Evolutionary conservation across 2,329 filamentous ascomycete genomes (phyloP).

Genomic region (Cladophialophora bantiana): DNA sequence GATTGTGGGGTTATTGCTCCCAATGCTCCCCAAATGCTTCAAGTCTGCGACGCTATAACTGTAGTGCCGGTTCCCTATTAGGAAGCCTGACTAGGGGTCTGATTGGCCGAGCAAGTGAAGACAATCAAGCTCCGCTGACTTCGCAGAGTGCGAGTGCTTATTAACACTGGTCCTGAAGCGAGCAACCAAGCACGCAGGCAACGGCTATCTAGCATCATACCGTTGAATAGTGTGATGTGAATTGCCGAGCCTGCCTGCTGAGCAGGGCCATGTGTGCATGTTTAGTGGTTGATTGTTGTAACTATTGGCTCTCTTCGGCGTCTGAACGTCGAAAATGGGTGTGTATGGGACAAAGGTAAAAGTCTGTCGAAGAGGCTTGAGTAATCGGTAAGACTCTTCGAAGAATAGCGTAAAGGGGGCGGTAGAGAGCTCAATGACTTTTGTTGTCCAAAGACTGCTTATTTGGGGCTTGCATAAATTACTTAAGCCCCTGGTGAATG

Average conservation of each 20-base stretch:
- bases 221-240: background rate
- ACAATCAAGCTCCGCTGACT: background rate
- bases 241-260: background rate
- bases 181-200: background rate
- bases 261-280: background rate
- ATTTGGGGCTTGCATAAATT: constrained; percentile 5
- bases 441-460: background rate
- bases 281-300: background rate
- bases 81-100: background rate
- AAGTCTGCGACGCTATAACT: background rate
- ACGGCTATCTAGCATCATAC: background rate
- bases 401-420: background rate
- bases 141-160: background rate
- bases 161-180: background rate
- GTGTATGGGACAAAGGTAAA: background rate
- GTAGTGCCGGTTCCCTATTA: background rate
- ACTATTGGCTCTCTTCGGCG: background rate
- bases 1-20: background rate
- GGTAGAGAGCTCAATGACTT: no score
- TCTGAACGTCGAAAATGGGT: background rate
- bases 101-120: background rate
- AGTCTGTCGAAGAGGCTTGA: background rate
- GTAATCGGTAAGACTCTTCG: background rate
- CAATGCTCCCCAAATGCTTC: background rate
- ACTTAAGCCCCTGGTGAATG: background rate